These are phyloP conservation scores for Rhodotorula kratochvilovae DNA, from an alignment of 768 basidiomycete genomes.

Conservation along the genomic window DNA sequence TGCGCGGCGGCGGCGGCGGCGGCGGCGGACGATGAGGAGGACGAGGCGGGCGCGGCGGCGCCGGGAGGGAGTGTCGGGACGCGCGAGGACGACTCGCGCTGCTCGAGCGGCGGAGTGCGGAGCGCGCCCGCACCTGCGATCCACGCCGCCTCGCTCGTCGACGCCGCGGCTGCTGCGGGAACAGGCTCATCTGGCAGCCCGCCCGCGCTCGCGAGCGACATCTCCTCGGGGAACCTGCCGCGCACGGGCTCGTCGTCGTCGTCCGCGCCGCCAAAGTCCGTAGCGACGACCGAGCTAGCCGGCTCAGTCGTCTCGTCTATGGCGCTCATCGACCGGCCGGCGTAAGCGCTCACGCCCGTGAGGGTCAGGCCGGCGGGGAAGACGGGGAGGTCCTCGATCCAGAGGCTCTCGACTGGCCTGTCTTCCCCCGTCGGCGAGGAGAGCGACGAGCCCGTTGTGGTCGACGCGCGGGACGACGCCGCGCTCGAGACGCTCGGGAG, in stretches of 20 bases:
- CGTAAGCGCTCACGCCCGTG: conserved; percentile 8
- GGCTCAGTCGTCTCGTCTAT: conserved; percentile 29
- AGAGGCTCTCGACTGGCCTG: background rate
- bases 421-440: background rate
- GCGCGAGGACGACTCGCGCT: background rate
- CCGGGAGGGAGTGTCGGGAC: background rate
- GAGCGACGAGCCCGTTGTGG: background rate
- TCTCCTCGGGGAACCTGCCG: background rate
- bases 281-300: conserved; percentile 1
- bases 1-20: background rate
- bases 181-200: background rate
- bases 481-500: background rate
- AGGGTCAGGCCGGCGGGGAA: background rate
- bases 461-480: background rate
- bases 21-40: background rate
- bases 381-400: background rate
- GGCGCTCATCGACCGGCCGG: conserved; percentile 5
- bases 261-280: background rate
- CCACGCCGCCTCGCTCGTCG: background rate
- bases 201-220: background rate
- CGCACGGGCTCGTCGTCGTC: background rate
- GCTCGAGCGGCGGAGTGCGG: background rate
- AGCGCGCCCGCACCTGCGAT: background rate
- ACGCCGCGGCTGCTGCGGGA: background rate
- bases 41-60: background rate